Base-by-base conservation (phyloP, 2,329 filamentous ascomycete genomes). In the Fusarium nisikadoi region DNA sequence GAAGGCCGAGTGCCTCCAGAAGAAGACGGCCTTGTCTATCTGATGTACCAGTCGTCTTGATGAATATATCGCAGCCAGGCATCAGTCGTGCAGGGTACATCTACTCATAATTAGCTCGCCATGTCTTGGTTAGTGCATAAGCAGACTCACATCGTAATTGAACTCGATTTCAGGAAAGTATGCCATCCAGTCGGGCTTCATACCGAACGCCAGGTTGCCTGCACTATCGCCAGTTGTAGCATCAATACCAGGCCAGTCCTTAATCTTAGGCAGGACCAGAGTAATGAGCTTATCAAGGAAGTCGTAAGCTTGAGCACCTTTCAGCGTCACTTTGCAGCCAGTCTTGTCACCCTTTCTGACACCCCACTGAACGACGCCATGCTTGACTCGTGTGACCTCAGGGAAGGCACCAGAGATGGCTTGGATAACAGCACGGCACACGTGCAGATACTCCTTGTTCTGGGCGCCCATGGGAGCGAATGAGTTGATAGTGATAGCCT, bases 111-210 rank as follows among this genome's bases (percentile, higher is more conserved):
- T 77, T 65, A 79, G 57, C 20, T 25, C 49, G 10, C 36, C 60
- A 31, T 39, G 50, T 27, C 13, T 36, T 46, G 35, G 20, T 4
- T 41, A 46, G 33, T 29, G 27, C 19, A 41, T 60, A 13, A 12
- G 64, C 53, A 47, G 16, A 88, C 93, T 88, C 84, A 97, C 94
- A 83, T 97, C 94, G 79, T 96, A 97, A 85, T 97, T 98, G 76
- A 94, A 90, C 82, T 98, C 95, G 49, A 99, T 89, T 84, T 99
- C 96, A 0, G 96, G 96, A 84, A 98, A 99, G 73, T 93, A 85
- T 55, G 92, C 90, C 77, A 97, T 90, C 75, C 92, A 90, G 65
- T 94, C 91, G 9, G 91, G 86, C 19, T 87, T 87, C 76, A 99
- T 86, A 74, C 96, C 96, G 81, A 95, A 95, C 14, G 87, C 88